phyloP scores from a whole-genome alignment of 768 basidiomycete species.

The Rhodocollybia butyracea region DNA sequence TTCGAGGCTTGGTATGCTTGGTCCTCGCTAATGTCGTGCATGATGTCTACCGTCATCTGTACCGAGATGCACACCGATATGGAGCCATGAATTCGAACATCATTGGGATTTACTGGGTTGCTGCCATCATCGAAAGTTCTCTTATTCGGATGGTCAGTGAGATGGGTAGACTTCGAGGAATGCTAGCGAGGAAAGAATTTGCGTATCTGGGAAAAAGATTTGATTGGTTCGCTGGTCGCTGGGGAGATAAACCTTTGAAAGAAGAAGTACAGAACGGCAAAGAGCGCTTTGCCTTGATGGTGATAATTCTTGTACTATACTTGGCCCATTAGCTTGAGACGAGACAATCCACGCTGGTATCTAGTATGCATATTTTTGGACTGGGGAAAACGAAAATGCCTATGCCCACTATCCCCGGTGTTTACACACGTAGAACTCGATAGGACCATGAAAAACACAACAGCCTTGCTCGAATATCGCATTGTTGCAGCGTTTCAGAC shows the following conservation, averaged over 20 bases:
- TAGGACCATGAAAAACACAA: no score
- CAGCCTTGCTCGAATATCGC: no score
- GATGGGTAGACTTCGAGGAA: constrained; percentile 41
- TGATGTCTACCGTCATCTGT: constrained; percentile 48
- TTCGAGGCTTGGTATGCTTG: constrained; percentile 20
- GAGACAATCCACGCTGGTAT: no score
- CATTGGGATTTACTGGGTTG: constrained; percentile 30
- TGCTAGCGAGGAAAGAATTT: constrained; percentile 42
- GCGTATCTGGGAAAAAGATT: constrained; percentile 38
- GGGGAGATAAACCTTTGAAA: constrained; percentile 33
- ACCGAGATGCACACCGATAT: constrained; percentile 34
- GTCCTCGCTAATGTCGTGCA: constrained; percentile 39
- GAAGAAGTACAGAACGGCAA: constrained; percentile 43
- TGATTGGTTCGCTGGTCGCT: constrained; percentile 51
- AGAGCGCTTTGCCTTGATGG: constrained; percentile 18
- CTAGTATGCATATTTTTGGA: no score
- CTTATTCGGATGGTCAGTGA: constrained; percentile 51
- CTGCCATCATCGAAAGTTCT: constrained; percentile 47
- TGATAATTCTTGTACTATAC: no score
- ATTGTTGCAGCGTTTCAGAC: no score
- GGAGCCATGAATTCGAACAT: constrained; percentile 30
- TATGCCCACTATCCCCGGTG: no score
- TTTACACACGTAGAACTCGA: no score
- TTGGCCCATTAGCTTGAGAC: no score
- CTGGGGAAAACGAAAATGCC: no score